Percentiles rank a stretch among this genome's conserved stretches.
These are phyloP conservation scores for Pleurotus salmoneostramineus DNA, from an alignment of 768 basidiomycete genomes.

Conservation along the genomic window DNA sequence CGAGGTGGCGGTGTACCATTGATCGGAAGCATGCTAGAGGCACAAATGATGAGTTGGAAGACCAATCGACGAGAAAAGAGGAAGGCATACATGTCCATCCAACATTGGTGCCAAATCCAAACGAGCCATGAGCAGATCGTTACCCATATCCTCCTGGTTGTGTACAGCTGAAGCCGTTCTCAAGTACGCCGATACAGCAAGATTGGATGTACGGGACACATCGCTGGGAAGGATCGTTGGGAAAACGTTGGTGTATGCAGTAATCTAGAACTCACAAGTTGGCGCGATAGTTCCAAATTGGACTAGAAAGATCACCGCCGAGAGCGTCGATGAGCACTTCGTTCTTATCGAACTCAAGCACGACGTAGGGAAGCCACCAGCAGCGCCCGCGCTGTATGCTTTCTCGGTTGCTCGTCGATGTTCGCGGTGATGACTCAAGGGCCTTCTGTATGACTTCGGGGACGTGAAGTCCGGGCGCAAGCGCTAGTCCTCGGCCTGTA, in stretches of 20 bases:
- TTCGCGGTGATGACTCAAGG: slow-evolving; percentile 57
- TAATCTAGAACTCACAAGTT: slow-evolving; percentile 68
- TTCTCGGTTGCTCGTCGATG: slow-evolving; percentile 75
- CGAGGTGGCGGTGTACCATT: slow-evolving; percentile 83
- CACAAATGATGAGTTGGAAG: slow-evolving; percentile 11
- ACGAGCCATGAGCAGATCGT: slow-evolving; percentile 91
- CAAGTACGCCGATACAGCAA: slow-evolving; percentile 89
- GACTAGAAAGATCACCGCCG: slow-evolving; percentile 86
- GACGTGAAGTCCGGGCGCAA: slow-evolving; percentile 73
- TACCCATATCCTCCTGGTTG: slow-evolving; percentile 93
- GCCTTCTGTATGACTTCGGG: slow-evolving; percentile 86
- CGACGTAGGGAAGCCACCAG: slow-evolving; percentile 97
- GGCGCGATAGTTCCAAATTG: slow-evolving; percentile 94
- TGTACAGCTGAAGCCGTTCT: slow-evolving; percentile 71
- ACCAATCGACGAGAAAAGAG: slow-evolving; percentile 3
- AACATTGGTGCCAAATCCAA: slow-evolving; percentile 84
- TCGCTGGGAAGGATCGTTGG: slow-evolving; percentile 50
- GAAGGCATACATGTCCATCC: slow-evolving; percentile 62
- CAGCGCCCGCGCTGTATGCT: slow-evolving; percentile 90
- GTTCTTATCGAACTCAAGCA: slow-evolving; percentile 97
- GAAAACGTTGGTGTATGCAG: slow-evolving; percentile 3
- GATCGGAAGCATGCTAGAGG: slow-evolving; percentile 75
- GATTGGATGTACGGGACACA: slow-evolving; percentile 90
- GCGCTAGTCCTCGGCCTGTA: slow-evolving; percentile 72
- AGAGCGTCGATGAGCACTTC: slow-evolving; percentile 95